Base-by-base conservation (phyloP, 345 rosid species). In the Stellera chamaejasme region DNA sequence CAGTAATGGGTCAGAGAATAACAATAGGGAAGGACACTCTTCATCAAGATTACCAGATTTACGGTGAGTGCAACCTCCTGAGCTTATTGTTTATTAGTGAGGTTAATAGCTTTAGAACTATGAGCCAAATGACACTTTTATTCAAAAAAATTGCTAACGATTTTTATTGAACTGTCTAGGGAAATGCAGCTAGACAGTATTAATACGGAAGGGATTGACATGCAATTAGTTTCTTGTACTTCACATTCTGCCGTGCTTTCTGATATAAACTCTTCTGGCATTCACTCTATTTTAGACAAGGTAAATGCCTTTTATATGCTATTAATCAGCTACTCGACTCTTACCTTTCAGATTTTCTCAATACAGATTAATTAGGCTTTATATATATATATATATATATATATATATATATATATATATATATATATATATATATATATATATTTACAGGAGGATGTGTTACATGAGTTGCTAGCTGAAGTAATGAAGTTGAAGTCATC, bases 401-500 rank as follows among this genome's bases (percentile, higher is more conserved):
- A n/a, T n/a, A n/a, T n/a, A n/a, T n/a, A n/a, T n/a, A n/a, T n/a
- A n/a, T n/a, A n/a, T n/a, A n/a, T n/a, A n/a, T n/a, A n/a, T n/a
- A n/a, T n/a, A n/a, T n/a, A n/a, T n/a, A n/a, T n/a, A n/a, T n/a
- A n/a, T n/a, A n/a, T n/a, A n/a, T n/a, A n/a, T n/a, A n/a, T n/a
- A n/a, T n/a, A n/a, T n/a, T n/a, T n/a, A 7, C 27, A 19, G 27
- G 32, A 13, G 39, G 50, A 16, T 54, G 9, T 47, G 14, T 61
- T 65, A 14, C 62, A 64, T 2, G 49, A 83, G 87, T 56, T 83
- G 65, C 26, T 62, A 10, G 0, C 16, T 12, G 75, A 72, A 65
- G 68, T 78, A 58, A 65, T 57, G 62, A 79, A 66, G 43, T 66
- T 84, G 63, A 77, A 66, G 76, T 39, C 41, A 36, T 67, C 72